phyloP scores from a whole-genome alignment of 2,329 filamentous ascomycete species.

The Berkeleyomyces basicola region DNA sequence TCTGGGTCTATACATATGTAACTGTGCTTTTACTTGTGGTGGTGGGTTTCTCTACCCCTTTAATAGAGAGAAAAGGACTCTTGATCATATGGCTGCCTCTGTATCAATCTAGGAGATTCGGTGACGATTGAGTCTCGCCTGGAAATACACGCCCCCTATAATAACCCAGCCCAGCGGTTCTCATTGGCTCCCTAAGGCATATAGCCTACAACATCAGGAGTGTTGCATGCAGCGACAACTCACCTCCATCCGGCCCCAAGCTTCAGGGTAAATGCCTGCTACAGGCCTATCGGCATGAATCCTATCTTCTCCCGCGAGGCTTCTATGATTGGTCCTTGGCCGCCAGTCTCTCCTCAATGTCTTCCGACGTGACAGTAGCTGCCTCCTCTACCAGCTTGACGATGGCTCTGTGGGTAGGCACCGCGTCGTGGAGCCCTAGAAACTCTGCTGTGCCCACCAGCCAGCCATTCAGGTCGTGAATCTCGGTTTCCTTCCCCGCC shows the following conservation, averaged over 20 bases:
- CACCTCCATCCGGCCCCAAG: neutral
- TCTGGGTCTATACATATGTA: neutral
- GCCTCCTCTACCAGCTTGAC: slow-evolving; percentile 27
- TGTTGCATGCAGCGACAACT: slow-evolving; percentile 3
- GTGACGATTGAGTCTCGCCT: too few relatives aligned
- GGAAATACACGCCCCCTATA: neutral
- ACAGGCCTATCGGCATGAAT: neutral
- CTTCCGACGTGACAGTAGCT: slow-evolving; percentile 2
- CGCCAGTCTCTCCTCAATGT: slow-evolving; percentile 6
- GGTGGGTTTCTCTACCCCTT: neutral
- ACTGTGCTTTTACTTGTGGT: neutral
- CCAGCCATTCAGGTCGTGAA: slow-evolving; percentile 44
- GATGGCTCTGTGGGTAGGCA: slow-evolving; percentile 26
- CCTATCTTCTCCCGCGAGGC: neutral
- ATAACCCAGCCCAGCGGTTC: neutral
- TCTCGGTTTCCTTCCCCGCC: slow-evolving; percentile 36
- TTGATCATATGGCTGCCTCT: neutral
- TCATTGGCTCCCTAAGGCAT: neutral
- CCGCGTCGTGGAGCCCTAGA: slow-evolving; percentile 21
- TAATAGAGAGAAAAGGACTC: neutral
- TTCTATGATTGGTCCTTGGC: neutral
- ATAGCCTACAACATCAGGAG: neutral
- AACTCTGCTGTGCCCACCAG: slow-evolving; percentile 30
- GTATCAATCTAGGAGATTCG: neutral
- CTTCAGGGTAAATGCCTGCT: neutral